Evolutionary conservation across 345 rosid genomes (phyloP), one percentile per base, ranked within the genome.

Genomic region (Boechera retrofracta): DNA sequence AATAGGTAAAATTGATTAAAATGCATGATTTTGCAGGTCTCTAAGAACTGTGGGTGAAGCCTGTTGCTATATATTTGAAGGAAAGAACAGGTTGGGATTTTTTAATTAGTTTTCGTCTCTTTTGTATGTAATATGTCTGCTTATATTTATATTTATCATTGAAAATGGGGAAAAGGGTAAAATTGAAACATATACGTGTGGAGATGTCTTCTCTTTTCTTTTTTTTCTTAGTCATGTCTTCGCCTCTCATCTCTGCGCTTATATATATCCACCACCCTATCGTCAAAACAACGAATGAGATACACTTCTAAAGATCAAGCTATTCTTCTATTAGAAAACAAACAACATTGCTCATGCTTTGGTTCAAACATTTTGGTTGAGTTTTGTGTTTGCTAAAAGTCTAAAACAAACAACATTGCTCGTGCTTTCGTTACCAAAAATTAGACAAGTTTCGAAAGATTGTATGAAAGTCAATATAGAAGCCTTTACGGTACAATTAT

Each of bases 11-110:
- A 31, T 47, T 64, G 47, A 64, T 32, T 4, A 54, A 28, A 35
- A 9, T 58, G 42, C 11, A 48, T 61, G 75, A 53, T 69, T 12
- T 44, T 77, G 80, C 72, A 77, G 80, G 72, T 71, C 5, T 16
- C 5, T 1, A 15, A 28, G 52, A 63, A 44, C 0, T 42, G 35
- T 55, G 76, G 72, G 10, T 48, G 73, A 57, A 71, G 63, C 77
- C 77, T 78, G 77, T 78, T 58, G 81, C 73, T 72, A 47, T 65
- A 47, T 72, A 64, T 66, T 76, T 69, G 33, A 18, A 42, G 13
- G 74, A 36, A 55, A 70, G 53, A 56, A 69, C 67, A 71, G 76
- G 72, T 71, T 77, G 66, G 58, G 76, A 72, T 39, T 65, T 48
- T 41, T 65, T 56, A 11, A 73, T 32, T 65, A 65, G 73, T 21